phyloP scores from a whole-genome alignment of 2,329 filamentous ascomycete genomes.

The Myriosclerotinia duriaeana region DNA sequence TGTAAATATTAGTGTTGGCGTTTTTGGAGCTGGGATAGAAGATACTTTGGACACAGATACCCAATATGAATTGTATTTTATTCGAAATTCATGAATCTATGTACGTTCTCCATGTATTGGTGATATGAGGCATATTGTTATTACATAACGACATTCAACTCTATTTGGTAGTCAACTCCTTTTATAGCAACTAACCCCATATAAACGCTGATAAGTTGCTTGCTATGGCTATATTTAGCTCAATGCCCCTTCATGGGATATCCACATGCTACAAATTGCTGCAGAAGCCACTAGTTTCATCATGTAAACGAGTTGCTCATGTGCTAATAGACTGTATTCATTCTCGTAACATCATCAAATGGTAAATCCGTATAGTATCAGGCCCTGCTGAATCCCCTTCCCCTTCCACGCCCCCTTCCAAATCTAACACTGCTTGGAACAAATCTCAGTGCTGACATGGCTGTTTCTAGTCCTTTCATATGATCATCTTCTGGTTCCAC shows the following conservation, averaged over 20 bases:
- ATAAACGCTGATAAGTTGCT: not conserved
- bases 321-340: constrained; percentile 13
- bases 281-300: not conserved
- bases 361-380: constrained; percentile 25
- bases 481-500: constrained; percentile 30
- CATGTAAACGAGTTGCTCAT: constrained; percentile 1
- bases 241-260: not conserved
- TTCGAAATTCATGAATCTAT: not conserved
- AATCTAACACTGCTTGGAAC: constrained; percentile 67
- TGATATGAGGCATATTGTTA: not conserved
- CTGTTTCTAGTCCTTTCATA: constrained; percentile 63
- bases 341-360: constrained; percentile 18
- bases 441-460: constrained; percentile 72
- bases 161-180: not conserved
- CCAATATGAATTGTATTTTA: constrained; percentile 33
- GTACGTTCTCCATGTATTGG: not conserved
- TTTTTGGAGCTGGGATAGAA: constrained; percentile 30
- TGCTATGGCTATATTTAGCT: not conserved
- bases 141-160: not conserved
- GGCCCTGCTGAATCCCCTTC: constrained; percentile 38
- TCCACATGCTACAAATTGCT: not conserved
- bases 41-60: constrained; percentile 35
- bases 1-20: constrained; percentile 24
- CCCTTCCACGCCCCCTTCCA: constrained; percentile 45
- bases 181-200: not conserved